Percentiles rank a stretch among this genome's conserved stretches.
phyloP scores from a whole-genome alignment of 495 filamentous ascomycete genomes.

The Xanthoparmelia taractica region DNA sequence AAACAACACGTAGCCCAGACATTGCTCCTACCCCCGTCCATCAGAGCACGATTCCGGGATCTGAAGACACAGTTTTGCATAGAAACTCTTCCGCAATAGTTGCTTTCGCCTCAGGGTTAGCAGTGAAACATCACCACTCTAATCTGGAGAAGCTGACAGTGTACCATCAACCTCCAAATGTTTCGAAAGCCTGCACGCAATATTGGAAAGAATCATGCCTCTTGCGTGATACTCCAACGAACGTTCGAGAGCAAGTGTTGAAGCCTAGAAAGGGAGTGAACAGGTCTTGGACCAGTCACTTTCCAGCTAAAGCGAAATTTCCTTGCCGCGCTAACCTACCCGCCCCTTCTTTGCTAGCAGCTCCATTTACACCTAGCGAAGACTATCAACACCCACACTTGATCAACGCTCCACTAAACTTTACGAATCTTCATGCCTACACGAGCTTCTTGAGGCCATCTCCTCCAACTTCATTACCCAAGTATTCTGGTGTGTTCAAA shows the following conservation, averaged over 20 bases:
- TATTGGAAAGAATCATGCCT: not conserved
- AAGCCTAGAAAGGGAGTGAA: not conserved
- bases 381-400: not conserved
- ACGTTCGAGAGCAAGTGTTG: not conserved
- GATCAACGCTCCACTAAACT: not conserved
- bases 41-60: not conserved
- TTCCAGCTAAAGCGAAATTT: not conserved
- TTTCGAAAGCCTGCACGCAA: not conserved
- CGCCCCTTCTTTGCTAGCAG: not conserved
- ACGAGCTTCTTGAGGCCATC: not conserved
- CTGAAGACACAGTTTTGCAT: not conserved
- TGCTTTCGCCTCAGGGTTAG: not conserved
- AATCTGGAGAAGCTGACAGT: not conserved
- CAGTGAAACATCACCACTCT: not conserved
- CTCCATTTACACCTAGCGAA: not conserved
- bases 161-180: not conserved
- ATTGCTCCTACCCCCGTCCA: not conserved
- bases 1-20: not conserved
- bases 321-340: not conserved
- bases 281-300: slow-evolving; percentile 14
- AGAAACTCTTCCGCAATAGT: not conserved
- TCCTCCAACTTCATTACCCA: not conserved
- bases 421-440: not conserved
- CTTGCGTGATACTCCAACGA: not conserved
- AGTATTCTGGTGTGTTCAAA: not conserved